A percentile compares a stretch with the other conserved stretches of the same genome.
Evolutionary conservation across 176 grass and related monocot species (phyloP).

Genomic region (Olyra latifolia): DNA sequence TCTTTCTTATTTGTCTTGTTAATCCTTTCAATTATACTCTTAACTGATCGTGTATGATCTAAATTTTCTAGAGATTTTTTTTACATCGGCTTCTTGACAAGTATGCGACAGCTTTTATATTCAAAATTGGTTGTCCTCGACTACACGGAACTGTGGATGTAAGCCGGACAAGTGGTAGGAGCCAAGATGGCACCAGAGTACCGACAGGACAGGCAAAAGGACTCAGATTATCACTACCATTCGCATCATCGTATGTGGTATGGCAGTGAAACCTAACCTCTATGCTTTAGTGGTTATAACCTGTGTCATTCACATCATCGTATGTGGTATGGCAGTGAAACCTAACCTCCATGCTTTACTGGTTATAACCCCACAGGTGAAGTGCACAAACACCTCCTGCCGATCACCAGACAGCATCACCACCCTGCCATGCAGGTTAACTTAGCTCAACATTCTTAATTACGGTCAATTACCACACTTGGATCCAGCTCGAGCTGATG

Average conservation of each 20-base stretch:
- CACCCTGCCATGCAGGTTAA: too few relatives aligned
- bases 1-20: too few relatives aligned
- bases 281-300: not conserved
- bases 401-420: not conserved
- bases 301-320: too few relatives aligned
- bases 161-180: not conserved
- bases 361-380: not conserved
- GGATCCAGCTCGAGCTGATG: too few relatives aligned
- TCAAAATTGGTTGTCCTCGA: too few relatives aligned
- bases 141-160: not conserved
- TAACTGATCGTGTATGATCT: too few relatives aligned
- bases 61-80: too few relatives aligned
- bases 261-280: constrained; percentile 36
- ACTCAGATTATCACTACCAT: not conserved
- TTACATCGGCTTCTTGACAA: too few relatives aligned
- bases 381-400: not conserved
- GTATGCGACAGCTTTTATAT: too few relatives aligned
- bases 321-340: constrained; percentile 27
- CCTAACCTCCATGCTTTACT: not conserved
- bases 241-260: not conserved
- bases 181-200: not conserved
- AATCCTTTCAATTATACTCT: too few relatives aligned
- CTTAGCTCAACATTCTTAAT: too few relatives aligned
- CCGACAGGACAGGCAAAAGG: not conserved
- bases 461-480: too few relatives aligned